phyloP scores from a whole-genome alignment of 139 green algal species.

The Deuterostichococcus epilithicus region DNA sequence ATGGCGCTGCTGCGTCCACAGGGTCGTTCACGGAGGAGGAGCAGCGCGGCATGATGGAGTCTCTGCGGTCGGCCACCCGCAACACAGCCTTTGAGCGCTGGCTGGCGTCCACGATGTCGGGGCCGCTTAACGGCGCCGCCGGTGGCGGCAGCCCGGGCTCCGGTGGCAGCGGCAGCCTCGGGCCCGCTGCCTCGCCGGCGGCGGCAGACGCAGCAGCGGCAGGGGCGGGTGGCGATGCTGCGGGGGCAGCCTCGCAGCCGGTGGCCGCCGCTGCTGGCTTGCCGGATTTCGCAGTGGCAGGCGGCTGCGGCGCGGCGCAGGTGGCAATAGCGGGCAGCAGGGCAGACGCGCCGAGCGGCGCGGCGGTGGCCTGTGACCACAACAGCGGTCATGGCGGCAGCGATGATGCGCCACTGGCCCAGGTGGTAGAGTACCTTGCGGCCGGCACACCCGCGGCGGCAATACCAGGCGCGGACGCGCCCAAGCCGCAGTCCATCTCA shows the following conservation, averaged over 20 bases:
- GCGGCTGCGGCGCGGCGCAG: not conserved
- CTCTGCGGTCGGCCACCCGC: conserved; percentile 68
- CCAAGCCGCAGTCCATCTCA: not conserved
- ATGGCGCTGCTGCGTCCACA: conserved; percentile 11
- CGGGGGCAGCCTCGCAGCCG: not conserved
- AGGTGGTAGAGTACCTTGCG: conserved; percentile 69
- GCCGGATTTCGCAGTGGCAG: too few relatives aligned
- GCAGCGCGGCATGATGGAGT: conserved; percentile 74
- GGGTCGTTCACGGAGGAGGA: conserved; percentile 72
- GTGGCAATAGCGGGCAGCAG: conserved; percentile 16
- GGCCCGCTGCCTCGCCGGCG: not conserved
- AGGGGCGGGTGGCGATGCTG: not conserved
- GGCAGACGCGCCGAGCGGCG: not conserved
- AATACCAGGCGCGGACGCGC: not conserved
- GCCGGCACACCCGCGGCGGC: not conserved
- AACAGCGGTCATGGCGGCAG: conserved; percentile 4
- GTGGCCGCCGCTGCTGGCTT: too few relatives aligned
- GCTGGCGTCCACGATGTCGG: conserved; percentile 57
- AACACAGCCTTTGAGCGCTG: conserved; percentile 95
- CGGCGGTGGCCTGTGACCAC: not conserved
- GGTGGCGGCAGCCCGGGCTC: not conserved
- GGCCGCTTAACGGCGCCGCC: not conserved
- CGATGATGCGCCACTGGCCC: conserved; percentile 31
- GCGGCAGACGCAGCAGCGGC: not conserved
- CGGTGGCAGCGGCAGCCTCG: not conserved